Evolutionary conservation across 208 protist genomes (phyloP), one percentile per base, ranked within the genome.

Genomic region (Crithidia mellificae): DNA sequence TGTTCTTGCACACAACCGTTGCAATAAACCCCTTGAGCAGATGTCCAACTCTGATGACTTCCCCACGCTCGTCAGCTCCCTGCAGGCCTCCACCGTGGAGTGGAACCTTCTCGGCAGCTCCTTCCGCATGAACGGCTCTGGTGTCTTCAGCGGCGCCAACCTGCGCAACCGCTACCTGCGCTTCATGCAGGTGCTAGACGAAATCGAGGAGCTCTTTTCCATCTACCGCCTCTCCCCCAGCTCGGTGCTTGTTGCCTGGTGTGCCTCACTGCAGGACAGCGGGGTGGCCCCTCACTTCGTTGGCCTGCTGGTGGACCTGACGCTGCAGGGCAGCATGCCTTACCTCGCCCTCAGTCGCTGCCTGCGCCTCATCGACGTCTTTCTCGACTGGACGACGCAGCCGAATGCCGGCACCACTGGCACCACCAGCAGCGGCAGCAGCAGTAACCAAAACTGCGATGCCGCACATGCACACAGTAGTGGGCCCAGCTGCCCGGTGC

Each of bases 291-390:
- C 59, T 0, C 74, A 68, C 27, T 41, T 86, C 20, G 66, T 83
- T 8, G 58, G 34, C 9, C 58, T 88, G 30, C 71, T 85, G 2
- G 63, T 83, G 20, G 77, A 80, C 22, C 76, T 83, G 53, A 72
- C 72, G 0, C 30, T 72, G 55, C 68, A 73, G 7, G 85, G 79
- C 17, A 71, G 63, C 54, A 69, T 90, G 29, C 72, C 85, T 15
- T 88, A 73, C 51, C 47, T 88, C 30, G 72, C 64, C 6, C 53
- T 82, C 22, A 43, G 72, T 12, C 63, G 79, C n/a, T 91, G 83
- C 77, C 56, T 80, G 38, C 59, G 70, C 39, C 41, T 84, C 22
- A 17, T 81, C 30, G 77, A 80, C 36, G 66, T 62, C 4, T 67
- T 83, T 6, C 57, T 87, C 6, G 34, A 58, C 47, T 76, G 70